Evolutionary conservation across 768 basidiomycete species (phyloP), one percentile per base, ranked within the genome.

Genomic region (Tylopilus rubrobrunneus): DNA sequence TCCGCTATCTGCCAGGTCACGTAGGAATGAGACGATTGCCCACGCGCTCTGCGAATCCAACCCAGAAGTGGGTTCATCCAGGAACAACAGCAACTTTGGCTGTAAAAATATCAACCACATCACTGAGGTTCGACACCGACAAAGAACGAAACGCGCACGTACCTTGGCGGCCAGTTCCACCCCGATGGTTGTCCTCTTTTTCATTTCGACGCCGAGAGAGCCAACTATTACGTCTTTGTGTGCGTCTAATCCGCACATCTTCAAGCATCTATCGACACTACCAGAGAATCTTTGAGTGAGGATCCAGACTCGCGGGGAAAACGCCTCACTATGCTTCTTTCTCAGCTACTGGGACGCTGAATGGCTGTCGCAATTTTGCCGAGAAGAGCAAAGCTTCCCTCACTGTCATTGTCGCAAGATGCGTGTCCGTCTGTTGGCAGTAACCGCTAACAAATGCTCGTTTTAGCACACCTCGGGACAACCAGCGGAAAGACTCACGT

Each of bases 11-110:
- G 91, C 89, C 29, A 94, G 81, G 44, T 83, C 78, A 10, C 85
- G 77, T 42, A 94, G 73, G 73, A 94, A 90, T 2, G 76, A 71
- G 49, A 91, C 73, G 56, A 92, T 90, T 5, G 85, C 85, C 89
- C 89, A 90, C 3, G 91, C 90, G 50, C 85, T 87, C 68, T 92
- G 89, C 3, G 89, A 91, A 66, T 92, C 90, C 15, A 94, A 75
- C 33, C 92, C 91, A 25, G 89, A 86, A 0, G 92, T 95, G 0
- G 93, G 93, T 67, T 95, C 92, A 63, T 94, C 92, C 34, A 92
- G 71, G 76, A 95, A 94, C 17, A 95, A 77, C 0, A 96, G 74
- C 0, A 93, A 73, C 66, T 82, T 82, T 1, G 91, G 92, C 84
- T 84, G 55, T 21, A 11, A 2, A 5, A n/a, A 54, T 33, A 2